Evolutionary conservation across 371 early-diverging fungal genomes (phyloP).

Genomic region (Catenaria anguillulae): DNA sequence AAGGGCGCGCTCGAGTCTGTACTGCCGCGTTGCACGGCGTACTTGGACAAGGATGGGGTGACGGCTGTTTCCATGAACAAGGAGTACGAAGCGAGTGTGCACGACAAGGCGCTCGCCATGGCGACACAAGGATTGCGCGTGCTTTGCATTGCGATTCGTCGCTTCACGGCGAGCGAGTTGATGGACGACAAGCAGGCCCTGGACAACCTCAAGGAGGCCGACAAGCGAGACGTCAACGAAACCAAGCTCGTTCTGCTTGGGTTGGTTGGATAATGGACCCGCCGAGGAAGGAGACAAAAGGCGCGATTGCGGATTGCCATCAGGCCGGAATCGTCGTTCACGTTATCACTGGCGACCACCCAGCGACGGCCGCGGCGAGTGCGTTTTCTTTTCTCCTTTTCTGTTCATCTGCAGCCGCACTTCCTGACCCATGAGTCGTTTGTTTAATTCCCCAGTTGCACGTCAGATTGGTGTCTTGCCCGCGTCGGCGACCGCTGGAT

Average conservation of each 20-base stretch:
- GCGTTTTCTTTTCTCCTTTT: too few relatives aligned
- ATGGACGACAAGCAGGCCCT: slow-evolving; percentile 18
- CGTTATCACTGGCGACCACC: slow-evolving; percentile 69
- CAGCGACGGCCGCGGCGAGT: too few relatives aligned
- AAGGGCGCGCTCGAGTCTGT: slow-evolving; percentile 88
- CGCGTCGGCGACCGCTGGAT: slow-evolving; percentile 13
- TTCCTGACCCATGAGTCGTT: too few relatives aligned
- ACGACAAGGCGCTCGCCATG: slow-evolving; percentile 56
- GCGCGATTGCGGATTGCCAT: slow-evolving; percentile 41
- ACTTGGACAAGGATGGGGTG: slow-evolving; percentile 10
- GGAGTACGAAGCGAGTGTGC: slow-evolving; percentile 42
- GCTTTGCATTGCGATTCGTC: slow-evolving; percentile 44
- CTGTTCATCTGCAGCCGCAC: too few relatives aligned
- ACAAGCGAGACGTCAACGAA: slow-evolving; percentile 20
- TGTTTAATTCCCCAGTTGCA: too few relatives aligned
- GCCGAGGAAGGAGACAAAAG: slow-evolving; percentile 46
- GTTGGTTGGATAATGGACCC: slow-evolving; percentile 59
- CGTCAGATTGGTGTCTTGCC: slow-evolving; percentile 46
- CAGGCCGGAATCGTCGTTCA: slow-evolving; percentile 57
- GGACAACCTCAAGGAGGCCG: slow-evolving; percentile 22
- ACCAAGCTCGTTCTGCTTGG: slow-evolving; percentile 29
- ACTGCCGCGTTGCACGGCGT: slow-evolving; percentile 20
- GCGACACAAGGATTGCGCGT: slow-evolving; percentile 68
- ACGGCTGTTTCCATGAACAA: slow-evolving; percentile 25
- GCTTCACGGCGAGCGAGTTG: slow-evolving; percentile 17